phyloP scores from a whole-genome alignment of 2,329 filamentous ascomycete species.

The Sporothrix curviconia region DNA sequence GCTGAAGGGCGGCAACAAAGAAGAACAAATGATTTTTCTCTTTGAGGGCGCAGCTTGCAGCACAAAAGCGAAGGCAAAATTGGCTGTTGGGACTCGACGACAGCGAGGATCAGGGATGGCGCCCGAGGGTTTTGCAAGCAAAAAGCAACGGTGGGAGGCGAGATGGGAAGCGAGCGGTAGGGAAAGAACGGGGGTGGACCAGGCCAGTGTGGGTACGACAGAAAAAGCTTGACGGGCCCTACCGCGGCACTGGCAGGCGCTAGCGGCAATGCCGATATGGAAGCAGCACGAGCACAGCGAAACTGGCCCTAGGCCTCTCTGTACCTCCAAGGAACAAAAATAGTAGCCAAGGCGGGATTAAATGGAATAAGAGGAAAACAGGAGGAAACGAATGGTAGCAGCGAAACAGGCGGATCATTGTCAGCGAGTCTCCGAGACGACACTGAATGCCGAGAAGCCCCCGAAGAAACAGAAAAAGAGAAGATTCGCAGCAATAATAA shows the following conservation, averaged over 20 bases:
- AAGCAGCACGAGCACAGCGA: neutral
- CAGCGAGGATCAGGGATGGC: neutral
- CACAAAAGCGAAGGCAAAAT: neutral
- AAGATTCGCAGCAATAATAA: neutral
- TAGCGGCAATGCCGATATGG: slow-evolving; percentile 11
- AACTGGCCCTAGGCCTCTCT: too few species aligned
- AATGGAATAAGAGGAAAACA: too few species aligned
- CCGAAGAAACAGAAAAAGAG: neutral
- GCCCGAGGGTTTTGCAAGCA: too few species aligned
- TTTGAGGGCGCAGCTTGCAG: too few species aligned
- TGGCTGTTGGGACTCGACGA: neutral
- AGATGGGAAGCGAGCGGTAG: neutral
- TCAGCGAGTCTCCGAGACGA: too few species aligned
- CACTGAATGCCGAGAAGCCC: too few species aligned
- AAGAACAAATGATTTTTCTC: too few species aligned
- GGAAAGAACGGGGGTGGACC: neutral
- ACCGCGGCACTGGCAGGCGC: slow-evolving; percentile 10
- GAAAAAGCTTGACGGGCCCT: slow-evolving; percentile 8
- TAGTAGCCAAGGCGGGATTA: too few species aligned
- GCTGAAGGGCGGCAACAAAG: too few species aligned
- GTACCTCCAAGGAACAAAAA: too few species aligned
- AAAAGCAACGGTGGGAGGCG: neutral
- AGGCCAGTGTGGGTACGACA: neutral
- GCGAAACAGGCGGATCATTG: too few species aligned
- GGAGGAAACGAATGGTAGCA: too few species aligned